Conservation (phyloP, 2,329 filamentous ascomycete species). For the Hymenoscyphus albidus region DNA sequence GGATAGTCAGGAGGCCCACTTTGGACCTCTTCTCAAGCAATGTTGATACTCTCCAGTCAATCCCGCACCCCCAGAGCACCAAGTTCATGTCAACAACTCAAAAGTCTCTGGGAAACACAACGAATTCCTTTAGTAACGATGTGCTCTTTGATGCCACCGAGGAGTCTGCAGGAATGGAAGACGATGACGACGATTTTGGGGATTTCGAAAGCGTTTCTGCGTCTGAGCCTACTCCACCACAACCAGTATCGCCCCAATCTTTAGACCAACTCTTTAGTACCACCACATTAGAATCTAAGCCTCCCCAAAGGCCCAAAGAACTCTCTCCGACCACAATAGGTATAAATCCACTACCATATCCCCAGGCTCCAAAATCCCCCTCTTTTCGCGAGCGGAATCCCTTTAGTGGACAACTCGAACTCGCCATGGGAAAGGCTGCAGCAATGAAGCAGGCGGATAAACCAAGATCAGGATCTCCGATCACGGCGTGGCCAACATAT, state of each 20-base stretch:
- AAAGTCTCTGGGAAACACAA: not conserved
- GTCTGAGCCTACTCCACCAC: conserved; percentile 22
- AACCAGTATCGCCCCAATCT: conserved; percentile 21
- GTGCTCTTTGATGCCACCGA: conserved; percentile 38
- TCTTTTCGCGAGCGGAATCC: conserved; percentile 53
- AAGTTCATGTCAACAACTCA: conserved; percentile 12
- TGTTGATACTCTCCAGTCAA: conserved; percentile 15
- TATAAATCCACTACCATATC: conserved; percentile 38
- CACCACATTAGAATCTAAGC: conserved; percentile 31
- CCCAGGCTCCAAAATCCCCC: conserved; percentile 48
- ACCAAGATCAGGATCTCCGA: conserved; percentile 32
- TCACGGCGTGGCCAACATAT: conserved; percentile 32
- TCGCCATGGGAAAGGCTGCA: conserved; percentile 42
- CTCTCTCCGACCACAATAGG: conserved; percentile 34
- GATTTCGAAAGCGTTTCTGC: conserved; percentile 59
- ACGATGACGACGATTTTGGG: conserved; percentile 63
- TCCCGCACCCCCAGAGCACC: conserved; percentile 9
- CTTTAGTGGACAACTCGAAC: conserved; percentile 43
- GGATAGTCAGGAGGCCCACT: conserved; percentile 26
- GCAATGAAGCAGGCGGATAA: conserved; percentile 35
- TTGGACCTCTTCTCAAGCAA: conserved; percentile 29
- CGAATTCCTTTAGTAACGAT: conserved; percentile 18
- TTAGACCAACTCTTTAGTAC: conserved; percentile 35
- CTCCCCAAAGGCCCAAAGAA: conserved; percentile 35
- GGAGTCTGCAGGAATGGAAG: conserved; percentile 37